Percentiles rank a stretch among this genome's conserved stretches.
Conservation (phyloP, 1,139 yeast genomes). For the Yamadazyma friedrichii region DNA sequence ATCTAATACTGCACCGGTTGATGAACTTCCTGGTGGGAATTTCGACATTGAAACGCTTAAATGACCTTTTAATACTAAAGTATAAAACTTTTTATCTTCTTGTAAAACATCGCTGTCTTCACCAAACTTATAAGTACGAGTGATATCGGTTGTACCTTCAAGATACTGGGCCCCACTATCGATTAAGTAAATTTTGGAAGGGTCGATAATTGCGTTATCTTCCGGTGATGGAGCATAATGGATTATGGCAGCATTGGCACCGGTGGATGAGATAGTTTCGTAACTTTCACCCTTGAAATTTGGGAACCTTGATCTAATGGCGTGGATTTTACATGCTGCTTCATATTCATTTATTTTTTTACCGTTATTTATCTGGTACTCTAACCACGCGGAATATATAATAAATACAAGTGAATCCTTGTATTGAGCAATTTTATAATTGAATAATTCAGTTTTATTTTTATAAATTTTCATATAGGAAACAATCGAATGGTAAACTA, state of each 20-base stretch:
- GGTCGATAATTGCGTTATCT: constrained; percentile 39
- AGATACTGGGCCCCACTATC: constrained; percentile 59
- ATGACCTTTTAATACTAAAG: constrained; percentile 56
- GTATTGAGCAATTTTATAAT: constrained; percentile 41
- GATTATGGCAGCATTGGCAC: constrained; percentile 53
- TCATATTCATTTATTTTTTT: constrained; percentile 34
- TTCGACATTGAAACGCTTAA: constrained; percentile 53
- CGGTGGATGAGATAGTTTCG: constrained; percentile 54
- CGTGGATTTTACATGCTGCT: constrained; percentile 42
- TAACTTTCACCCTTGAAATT: constrained; percentile 53
- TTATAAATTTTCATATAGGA: constrained; percentile 37
- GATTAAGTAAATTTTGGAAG: constrained; percentile 39
- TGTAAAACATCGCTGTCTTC: constrained; percentile 19
- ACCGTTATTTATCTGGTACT: constrained; percentile 30
- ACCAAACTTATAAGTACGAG: constrained; percentile 50
- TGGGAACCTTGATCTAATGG: constrained; percentile 41
- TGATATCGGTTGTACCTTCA: constrained; percentile 62
- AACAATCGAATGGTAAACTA: constrained; percentile 32
- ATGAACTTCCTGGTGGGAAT: constrained; percentile 39
- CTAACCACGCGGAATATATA: constrained; percentile 43
- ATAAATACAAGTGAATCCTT: constrained; percentile 46
- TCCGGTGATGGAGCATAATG: constrained; percentile 55
- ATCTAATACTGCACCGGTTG: constrained; percentile 49
- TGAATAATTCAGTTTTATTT: constrained; percentile 37
- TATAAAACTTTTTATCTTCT: constrained; percentile 39